Evolutionary conservation across 257 asterid species (phyloP), one percentile per base, ranked within the genome.

Genomic region (Schizonepeta tenuifolia): DNA sequence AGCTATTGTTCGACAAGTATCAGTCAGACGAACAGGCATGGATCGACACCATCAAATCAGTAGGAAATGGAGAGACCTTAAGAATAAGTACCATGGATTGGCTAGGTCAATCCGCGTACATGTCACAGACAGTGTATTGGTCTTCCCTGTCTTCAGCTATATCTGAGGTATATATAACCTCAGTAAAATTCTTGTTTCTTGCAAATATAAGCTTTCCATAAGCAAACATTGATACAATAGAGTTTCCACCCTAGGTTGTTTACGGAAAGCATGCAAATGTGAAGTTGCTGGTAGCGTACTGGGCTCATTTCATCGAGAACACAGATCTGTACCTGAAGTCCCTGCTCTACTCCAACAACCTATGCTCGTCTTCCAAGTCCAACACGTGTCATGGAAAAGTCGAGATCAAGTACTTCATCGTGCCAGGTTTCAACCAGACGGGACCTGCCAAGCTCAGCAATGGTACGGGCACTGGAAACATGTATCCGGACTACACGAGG

Each of bases 91-190:
- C 96, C 49, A 89, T 92, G 97, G 95, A 92, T 78, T 92, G 93
- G 96, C 97, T 92, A 54, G 96, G 97, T 68, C 97, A 92, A 69
- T 92, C 97, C 20, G 90, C 84, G 65, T 89, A 86, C 88, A 53
- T 71, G 58, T 68, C 83, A 24, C 78, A 80, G 43, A 83, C 90
- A 18, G 83, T 89, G 36, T 89, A 82, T 68, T 92, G 97, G 97
- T 67, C 96, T 10, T 74, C 97, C 56, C 83, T 92, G 53, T 88
- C 96, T 74, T 82, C 95, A 44, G 95, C 96, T 69, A 74, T 92
- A 55, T 86, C 97, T 6, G 93, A 92, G 93, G 97, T 92, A 59
- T 6, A 40, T 18, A 12, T 58, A 9, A 9, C 51, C 35, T 57
- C 46, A 2, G 2, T 2, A 14, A 51, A 51, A 18, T n/a, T 20